phyloP scores from a whole-genome alignment of 768 basidiomycete genomes.

The Trametes cubensis region DNA sequence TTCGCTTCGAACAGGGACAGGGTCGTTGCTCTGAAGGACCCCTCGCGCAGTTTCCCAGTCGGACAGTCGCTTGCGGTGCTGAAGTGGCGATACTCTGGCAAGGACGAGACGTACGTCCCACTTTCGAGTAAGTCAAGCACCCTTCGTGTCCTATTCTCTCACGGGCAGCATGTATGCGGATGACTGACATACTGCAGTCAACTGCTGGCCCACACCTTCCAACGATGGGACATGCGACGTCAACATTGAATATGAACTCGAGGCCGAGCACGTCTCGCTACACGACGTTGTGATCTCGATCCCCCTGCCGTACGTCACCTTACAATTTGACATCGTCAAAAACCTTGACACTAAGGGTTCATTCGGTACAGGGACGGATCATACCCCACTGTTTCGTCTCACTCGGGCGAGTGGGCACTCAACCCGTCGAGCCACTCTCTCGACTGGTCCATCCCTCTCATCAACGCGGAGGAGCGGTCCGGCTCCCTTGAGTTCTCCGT shows the following conservation, averaged over 20 bases:
- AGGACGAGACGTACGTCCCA: constrained; percentile 90
- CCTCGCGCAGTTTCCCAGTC: constrained; percentile 82
- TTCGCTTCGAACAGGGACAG: constrained; percentile 70
- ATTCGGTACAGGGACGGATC: constrained; percentile 61
- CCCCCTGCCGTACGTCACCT: constrained; percentile 81
- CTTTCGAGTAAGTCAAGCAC: constrained; percentile 70
- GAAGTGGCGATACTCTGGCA: constrained; percentile 90
- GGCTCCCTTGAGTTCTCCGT: constrained; percentile 93
- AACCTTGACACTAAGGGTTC: not conserved
- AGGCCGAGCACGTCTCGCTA: constrained; percentile 77
- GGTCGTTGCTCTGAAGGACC: constrained; percentile 81
- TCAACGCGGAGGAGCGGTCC: constrained; percentile 64
- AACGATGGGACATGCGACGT: constrained; percentile 93
- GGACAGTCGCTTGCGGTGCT: constrained; percentile 84
- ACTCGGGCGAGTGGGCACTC: constrained; percentile 79
- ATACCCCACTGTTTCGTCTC: constrained; percentile 81
- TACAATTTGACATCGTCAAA: not conserved
- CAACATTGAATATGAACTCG: constrained; percentile 96
- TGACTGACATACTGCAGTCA: constrained; percentile 56
- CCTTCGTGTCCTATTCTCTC: too few species aligned
- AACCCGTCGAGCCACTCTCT: constrained; percentile 80
- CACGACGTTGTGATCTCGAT: constrained; percentile 89
- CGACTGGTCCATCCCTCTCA: constrained; percentile 78
- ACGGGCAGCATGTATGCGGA: not conserved
- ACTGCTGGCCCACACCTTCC: constrained; percentile 94